phyloP scores from a whole-genome alignment of 163 green algal genomes.

The Prototheca cutis region DNA sequence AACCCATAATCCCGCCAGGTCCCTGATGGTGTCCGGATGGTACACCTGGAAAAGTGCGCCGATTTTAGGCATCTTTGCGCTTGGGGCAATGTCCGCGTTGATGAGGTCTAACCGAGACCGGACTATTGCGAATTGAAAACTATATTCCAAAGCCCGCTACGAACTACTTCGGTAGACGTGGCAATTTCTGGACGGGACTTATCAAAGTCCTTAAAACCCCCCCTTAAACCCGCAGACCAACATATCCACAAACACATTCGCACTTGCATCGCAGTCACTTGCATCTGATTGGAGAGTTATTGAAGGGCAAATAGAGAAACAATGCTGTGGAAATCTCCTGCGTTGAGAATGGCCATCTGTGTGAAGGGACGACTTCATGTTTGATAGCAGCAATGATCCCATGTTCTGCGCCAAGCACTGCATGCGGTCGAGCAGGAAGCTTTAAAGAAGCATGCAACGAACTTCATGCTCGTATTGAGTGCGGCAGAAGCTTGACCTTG shows the following conservation, averaged over 20 bases:
- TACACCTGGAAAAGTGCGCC: background rate
- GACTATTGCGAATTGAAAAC: conserved; percentile 88
- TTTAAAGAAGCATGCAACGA: too few species aligned
- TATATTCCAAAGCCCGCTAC: conserved; percentile 44
- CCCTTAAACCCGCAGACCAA: background rate
- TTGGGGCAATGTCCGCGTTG: conserved; percentile 80
- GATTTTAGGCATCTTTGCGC: conserved; percentile 60
- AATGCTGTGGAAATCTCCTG: too few species aligned
- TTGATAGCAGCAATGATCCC: too few species aligned
- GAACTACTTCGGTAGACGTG: background rate
- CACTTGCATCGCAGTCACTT: background rate
- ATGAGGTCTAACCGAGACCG: conserved; percentile 77
- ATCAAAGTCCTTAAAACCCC: background rate
- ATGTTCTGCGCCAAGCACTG: too few species aligned
- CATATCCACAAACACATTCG: background rate
- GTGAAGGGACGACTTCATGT: too few species aligned
- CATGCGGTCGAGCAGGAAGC: too few species aligned
- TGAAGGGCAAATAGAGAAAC: too few species aligned
- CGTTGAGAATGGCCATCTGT: too few species aligned
- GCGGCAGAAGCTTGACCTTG: too few species aligned
- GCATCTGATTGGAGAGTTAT: background rate
- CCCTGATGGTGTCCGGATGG: background rate
- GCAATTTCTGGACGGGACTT: conserved; percentile 11
- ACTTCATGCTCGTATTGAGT: too few species aligned
- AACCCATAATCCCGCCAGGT: background rate